Percentiles rank a stretch among this genome's conserved stretches.
Conservation (phyloP, 352 stramenopile genomes). For the Thalassiosira sp. region DNA sequence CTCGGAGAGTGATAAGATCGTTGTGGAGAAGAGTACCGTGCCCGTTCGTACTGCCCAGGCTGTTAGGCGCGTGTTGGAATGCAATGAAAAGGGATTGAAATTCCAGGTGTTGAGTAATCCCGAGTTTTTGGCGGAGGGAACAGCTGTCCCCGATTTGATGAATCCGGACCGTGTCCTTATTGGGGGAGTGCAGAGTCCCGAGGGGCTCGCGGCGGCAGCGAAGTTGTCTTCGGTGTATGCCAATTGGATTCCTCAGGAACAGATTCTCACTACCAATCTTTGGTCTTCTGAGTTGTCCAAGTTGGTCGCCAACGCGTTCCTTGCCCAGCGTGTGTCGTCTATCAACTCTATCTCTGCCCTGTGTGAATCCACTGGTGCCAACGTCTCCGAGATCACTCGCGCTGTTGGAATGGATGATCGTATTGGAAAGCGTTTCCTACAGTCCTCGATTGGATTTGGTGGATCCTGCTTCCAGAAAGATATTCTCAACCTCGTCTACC, state of each 20-base stretch:
- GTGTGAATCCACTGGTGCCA: constrained; percentile 97
- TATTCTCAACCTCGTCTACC: constrained; percentile 99
- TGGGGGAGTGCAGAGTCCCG: constrained; percentile 91
- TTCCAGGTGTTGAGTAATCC: constrained; percentile 99
- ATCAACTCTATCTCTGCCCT: constrained; percentile 99
- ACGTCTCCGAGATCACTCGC: constrained; percentile 96
- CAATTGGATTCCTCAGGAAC: constrained; percentile 93
- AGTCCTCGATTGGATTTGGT: constrained; percentile 98
- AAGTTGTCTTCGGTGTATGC: constrained; percentile 95
- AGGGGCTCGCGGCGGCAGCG: constrained; percentile 81
- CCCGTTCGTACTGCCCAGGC: constrained; percentile 97
- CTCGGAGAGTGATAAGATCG: constrained; percentile 93
- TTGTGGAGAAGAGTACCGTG: constrained; percentile 99
- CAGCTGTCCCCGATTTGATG: constrained; percentile 95
- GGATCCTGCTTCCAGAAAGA: constrained; percentile 99
- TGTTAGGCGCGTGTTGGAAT: constrained; percentile 93
- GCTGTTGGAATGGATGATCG: constrained; percentile 96
- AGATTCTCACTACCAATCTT: constrained; percentile 98
- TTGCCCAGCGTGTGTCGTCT: constrained; percentile 98
- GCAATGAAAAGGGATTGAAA: constrained; percentile 91
- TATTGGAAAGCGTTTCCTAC: constrained; percentile 97
- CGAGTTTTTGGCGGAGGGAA: constrained; percentile 99
- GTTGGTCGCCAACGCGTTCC: constrained; percentile 98
- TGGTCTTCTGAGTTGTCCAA: constrained; percentile 99
- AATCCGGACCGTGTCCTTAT: constrained; percentile 96